Evolutionary conservation across 768 basidiomycete genomes (phyloP), one percentile per base, ranked within the genome.

Genomic region (Amyloporia xantha): DNA sequence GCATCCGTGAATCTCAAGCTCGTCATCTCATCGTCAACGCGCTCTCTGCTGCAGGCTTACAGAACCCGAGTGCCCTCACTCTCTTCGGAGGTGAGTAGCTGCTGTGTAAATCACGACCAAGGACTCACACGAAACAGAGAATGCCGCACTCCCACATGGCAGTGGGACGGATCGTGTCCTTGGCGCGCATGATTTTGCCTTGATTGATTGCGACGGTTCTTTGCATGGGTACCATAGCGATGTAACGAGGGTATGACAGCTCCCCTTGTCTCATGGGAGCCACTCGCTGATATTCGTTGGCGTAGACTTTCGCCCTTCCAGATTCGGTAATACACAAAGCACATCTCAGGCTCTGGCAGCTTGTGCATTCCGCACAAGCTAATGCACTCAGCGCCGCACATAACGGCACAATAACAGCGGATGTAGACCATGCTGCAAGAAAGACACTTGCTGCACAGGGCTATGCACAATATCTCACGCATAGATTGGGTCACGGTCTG

Each of bases 91-190:
- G 89, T 88, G 54, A 49, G 77, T 27, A 25, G 15, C 0, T 43
- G 13, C 26, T 2, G 11, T 19, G 15, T n/a, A 28, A 4, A 19
- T 10, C 23, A 3, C 11, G 13, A 5, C 27, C 20, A 23, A 21
- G 27, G 47, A 5, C 27, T 49, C 27, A 25, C 41, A 41, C 56
- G 25, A 53, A 10, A 11, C 62, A 92, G 91, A 86, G 51, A 87
- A 92, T 56, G 91, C 89, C 4, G 90, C 89, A 2, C 76, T 90
- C 20, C 91, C 90, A 2, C 91, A 93, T 62, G 92, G 90, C 5
- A 72, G 75, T 30, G 86, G 88, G 2, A 83, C 82, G 0, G 85
- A 92, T 59, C 76, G 81, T 26, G 57, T 59, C 0, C 70, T 92
- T 11, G 66, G 64, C 1, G 61, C 67, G 46, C 58, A 70, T 4